phyloP scores from a whole-genome alignment of 2,329 filamentous ascomycete species.

The Lachnellula occidentalis region DNA sequence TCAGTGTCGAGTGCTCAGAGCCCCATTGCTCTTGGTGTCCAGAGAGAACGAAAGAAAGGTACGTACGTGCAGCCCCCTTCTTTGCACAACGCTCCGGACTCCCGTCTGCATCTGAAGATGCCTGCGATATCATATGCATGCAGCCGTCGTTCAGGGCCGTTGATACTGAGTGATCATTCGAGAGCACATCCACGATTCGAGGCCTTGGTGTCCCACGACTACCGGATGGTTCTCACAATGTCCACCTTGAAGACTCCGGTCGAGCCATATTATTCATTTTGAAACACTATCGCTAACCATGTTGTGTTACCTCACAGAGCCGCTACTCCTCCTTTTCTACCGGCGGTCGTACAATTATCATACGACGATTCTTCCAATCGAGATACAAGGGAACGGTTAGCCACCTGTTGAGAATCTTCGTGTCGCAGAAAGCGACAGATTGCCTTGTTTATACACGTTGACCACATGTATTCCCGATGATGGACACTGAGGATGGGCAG shows the following conservation, averaged over 20 bases:
- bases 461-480: constrained; percentile 44
- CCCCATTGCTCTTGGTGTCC: background rate
- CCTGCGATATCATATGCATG: constrained; percentile 1
- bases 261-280: background rate
- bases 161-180: background rate
- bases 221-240: too few relatives aligned
- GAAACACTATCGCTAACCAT: constrained; percentile 17
- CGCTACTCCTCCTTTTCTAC: constrained; percentile 13
- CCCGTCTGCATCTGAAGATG: background rate
- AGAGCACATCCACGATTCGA: background rate
- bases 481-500: constrained; percentile 79
- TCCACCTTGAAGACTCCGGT: too few relatives aligned
- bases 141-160: background rate
- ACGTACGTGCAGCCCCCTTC: background rate
- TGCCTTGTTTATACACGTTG: constrained; percentile 13
- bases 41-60: background rate
- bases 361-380: constrained; percentile 12
- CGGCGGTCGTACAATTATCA: constrained; percentile 19
- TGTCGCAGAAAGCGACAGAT: constrained; percentile 22
- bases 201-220: too few relatives aligned
- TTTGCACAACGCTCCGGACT: background rate
- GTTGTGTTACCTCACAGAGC: constrained; percentile 25
- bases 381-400: constrained; percentile 25
- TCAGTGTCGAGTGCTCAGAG: background rate
- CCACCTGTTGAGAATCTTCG: constrained; percentile 13